phyloP scores from a whole-genome alignment of 306 rosid species.

The Vigna hirtella region DNA sequence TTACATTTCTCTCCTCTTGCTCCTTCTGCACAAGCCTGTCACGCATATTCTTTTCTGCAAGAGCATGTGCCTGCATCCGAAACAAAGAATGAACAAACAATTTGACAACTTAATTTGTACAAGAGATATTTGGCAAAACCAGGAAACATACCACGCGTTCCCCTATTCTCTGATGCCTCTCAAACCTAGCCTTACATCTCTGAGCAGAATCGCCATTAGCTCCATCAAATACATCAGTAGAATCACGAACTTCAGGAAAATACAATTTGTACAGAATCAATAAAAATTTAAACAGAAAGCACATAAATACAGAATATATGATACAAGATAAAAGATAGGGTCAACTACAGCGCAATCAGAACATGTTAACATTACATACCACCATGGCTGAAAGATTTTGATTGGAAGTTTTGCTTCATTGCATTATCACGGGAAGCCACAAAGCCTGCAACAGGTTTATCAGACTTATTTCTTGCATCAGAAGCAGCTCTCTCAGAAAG shows the following conservation, averaged over 20 bases:
- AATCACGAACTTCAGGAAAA: conserved; percentile 49
- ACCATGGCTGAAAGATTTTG: conserved; percentile 67
- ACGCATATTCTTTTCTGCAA: conserved; percentile 89
- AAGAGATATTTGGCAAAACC: conserved; percentile 36
- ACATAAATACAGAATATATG: not conserved
- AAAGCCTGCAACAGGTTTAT: conserved; percentile 53
- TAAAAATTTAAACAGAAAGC: conserved; percentile 28
- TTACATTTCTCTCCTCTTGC: conserved; percentile 91
- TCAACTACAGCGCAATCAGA: conserved; percentile 13
- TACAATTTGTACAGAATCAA: conserved; percentile 38
- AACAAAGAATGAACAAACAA: conserved; percentile 46
- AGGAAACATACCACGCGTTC: conserved; percentile 84
- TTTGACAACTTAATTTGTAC: conserved; percentile 27
- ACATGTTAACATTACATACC: conserved; percentile 59
- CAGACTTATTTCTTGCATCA: conserved; percentile 70
- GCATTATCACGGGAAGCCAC: conserved; percentile 59
- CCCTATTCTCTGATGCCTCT: conserved; percentile 79
- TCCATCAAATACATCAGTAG: conserved; percentile 61
- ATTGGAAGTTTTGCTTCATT: conserved; percentile 52
- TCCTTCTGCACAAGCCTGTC: conserved; percentile 82
- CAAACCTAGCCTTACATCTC: conserved; percentile 83
- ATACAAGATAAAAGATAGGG: conserved; percentile 22
- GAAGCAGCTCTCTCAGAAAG: conserved; percentile 75
- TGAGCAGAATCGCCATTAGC: conserved; percentile 67
- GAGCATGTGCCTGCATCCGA: conserved; percentile 80